phyloP scores from a whole-genome alignment of 2,329 filamentous ascomycete genomes.

The Fusarium torreyae region DNA sequence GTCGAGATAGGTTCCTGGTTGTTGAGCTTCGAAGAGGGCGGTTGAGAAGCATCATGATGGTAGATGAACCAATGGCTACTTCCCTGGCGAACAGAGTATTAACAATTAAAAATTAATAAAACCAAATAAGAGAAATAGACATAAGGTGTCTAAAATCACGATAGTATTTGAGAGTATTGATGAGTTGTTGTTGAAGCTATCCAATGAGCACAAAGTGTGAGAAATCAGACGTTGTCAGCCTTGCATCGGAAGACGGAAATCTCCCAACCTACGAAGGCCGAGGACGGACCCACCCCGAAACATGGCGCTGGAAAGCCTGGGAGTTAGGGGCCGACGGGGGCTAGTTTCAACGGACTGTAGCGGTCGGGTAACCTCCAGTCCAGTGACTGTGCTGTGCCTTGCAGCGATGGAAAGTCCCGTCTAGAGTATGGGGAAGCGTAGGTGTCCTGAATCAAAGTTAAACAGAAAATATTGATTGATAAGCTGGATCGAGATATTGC shows the following conservation, averaged over 20 bases:
- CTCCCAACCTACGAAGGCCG: constrained; percentile 8
- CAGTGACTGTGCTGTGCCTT: constrained; percentile 29
- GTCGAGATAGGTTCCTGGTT: constrained; percentile 16
- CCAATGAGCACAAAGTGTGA: constrained; percentile 34
- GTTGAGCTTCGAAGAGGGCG: constrained; percentile 24
- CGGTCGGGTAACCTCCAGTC: constrained; percentile 18
- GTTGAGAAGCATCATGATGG: constrained; percentile 28
- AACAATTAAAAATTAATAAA: constrained; percentile 3
- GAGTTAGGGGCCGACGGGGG: constrained; percentile 9
- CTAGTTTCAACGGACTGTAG: constrained; percentile 32
- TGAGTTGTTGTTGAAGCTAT: constrained; percentile 41
- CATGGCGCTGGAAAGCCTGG: constrained; percentile 13
- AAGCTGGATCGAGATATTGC: constrained; percentile 10
- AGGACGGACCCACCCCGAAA: constrained; percentile 7
- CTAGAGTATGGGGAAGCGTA: neutral
- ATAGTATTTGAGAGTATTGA: constrained; percentile 3
- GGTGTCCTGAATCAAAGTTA: neutral
- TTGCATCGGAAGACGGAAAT: constrained; percentile 38
- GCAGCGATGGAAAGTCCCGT: constrained; percentile 25
- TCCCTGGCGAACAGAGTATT: neutral
- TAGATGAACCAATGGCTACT: constrained; percentile 5
- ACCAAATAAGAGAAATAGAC: neutral
- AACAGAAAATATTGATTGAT: constrained; percentile 15
- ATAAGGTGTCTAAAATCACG: constrained; percentile 6
- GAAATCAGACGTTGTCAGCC: constrained; percentile 38